Evolutionary conservation across 140 eudicot genomes (phyloP).

Genomic region (Oenanthe javanica): DNA sequence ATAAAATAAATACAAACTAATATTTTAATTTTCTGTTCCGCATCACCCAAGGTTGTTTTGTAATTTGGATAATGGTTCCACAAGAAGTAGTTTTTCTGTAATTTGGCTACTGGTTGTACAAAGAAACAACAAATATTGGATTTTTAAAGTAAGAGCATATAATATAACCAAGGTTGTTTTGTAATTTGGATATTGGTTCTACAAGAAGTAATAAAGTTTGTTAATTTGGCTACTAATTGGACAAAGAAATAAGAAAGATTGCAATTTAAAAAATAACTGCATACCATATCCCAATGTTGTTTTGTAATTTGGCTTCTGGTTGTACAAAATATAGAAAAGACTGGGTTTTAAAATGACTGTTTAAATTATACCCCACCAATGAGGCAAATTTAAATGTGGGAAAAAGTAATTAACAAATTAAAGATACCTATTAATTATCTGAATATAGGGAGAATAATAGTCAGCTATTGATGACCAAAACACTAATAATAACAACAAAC

Average conservation of each 20-base stretch:
- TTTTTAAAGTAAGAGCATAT: neutral
- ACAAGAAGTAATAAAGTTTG: neutral
- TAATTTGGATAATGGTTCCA: too few species aligned
- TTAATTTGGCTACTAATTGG: neutral
- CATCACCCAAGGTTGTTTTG: neutral
- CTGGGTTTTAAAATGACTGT: neutral
- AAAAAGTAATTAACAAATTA: neutral
- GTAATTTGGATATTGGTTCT: neutral
- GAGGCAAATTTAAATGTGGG: neutral
- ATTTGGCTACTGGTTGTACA: neutral
- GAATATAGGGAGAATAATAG: neutral
- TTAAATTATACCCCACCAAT: neutral
- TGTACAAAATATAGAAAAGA: neutral
- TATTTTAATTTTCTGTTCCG: too few species aligned
- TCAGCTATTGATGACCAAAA: neutral
- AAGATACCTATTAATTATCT: neutral
- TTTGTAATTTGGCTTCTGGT: neutral
- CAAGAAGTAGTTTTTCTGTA: neutral
- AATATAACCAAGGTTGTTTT: neutral
- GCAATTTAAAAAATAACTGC: neutral
- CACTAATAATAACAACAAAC: neutral
- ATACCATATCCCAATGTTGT: neutral
- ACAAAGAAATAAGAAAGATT: neutral
- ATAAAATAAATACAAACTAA: too few species aligned
- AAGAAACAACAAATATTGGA: neutral